These are phyloP conservation scores for Trichoderma gamsii DNA, from an alignment of 495 filamentous ascomycete species.

Conservation along the genomic window DNA sequence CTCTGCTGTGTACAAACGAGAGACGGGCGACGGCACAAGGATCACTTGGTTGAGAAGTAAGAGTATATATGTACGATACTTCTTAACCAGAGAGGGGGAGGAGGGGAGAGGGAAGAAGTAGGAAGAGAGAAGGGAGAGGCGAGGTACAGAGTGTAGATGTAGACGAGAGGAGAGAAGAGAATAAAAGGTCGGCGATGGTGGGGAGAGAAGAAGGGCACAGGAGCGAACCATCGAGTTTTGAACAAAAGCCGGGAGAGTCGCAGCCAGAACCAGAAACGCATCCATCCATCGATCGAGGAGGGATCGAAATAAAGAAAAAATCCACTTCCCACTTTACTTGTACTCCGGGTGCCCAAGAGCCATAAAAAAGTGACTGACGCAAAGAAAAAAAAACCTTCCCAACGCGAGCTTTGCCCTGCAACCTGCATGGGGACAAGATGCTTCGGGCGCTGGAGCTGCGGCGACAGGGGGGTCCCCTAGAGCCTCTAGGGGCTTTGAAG, in stretches of 20 bases:
- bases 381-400: not conserved
- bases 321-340: not conserved
- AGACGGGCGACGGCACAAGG: not conserved
- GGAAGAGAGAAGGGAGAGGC: not conserved
- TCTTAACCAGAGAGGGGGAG: not conserved
- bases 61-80: not conserved
- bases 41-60: not conserved
- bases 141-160: not conserved
- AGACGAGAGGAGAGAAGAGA: not conserved
- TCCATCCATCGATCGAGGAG: conserved; percentile 12
- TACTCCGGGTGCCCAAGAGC: not conserved
- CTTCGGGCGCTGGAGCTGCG: conserved; percentile 4
- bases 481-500: not conserved
- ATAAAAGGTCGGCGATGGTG: not conserved
- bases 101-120: not conserved
- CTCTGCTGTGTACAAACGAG: not conserved
- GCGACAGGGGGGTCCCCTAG: conserved; percentile 1
- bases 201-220: not conserved
- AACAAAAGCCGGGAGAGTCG: not conserved
- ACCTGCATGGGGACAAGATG: not conserved
- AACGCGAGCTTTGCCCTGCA: not conserved
- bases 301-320: not conserved
- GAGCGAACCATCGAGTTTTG: conserved; percentile 6
- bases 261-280: not conserved
- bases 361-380: not conserved